Evolutionary conservation across 306 rosid species (phyloP).

Genomic region (Pterocarpus macrocarpus): DNA sequence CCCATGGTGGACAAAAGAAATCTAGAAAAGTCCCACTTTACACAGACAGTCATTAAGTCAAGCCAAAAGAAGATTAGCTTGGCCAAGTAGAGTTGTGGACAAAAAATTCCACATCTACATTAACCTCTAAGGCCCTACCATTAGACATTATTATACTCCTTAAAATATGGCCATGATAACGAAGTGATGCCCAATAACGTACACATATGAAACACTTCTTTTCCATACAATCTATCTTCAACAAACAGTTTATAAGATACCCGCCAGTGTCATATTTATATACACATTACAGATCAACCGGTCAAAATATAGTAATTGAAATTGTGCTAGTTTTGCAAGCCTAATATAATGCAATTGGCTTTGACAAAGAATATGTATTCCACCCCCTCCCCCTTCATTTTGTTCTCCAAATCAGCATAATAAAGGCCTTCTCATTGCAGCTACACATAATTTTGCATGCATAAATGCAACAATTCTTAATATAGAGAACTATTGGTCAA

Average conservation of each 20-base stretch:
- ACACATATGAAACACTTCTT: constrained; percentile 38
- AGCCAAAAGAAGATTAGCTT: constrained; percentile 50
- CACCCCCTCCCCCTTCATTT: constrained; percentile 19
- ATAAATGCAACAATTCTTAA: constrained; percentile 45
- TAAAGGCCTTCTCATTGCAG: constrained; percentile 42
- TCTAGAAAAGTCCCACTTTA: constrained; percentile 50
- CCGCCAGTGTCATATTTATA: not conserved
- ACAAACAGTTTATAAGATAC: constrained; percentile 25
- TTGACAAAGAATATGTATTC: constrained; percentile 54
- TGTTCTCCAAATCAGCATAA: constrained; percentile 51
- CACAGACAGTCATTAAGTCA: constrained; percentile 50
- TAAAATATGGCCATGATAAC: constrained; percentile 32
- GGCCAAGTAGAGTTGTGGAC: constrained; percentile 43
- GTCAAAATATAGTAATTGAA: constrained; percentile 35
- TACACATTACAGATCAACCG: constrained; percentile 31
- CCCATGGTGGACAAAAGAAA: constrained; percentile 45
- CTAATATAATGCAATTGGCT: constrained; percentile 54
- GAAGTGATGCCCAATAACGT: constrained; percentile 14
- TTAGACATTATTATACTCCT: constrained; percentile 39
- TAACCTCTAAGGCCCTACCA: constrained; percentile 52
- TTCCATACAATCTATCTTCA: constrained; percentile 33
- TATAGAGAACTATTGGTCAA: constrained; percentile 56
- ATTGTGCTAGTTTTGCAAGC: constrained; percentile 47
- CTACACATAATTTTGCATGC: constrained; percentile 51
- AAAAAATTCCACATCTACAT: constrained; percentile 50